A percentile compares a stretch with the other conserved stretches of the same genome.
These are phyloP conservation scores for Penicillium olsonii DNA, from an alignment of 2,329 filamentous ascomycete genomes.

Conservation along the genomic window DNA sequence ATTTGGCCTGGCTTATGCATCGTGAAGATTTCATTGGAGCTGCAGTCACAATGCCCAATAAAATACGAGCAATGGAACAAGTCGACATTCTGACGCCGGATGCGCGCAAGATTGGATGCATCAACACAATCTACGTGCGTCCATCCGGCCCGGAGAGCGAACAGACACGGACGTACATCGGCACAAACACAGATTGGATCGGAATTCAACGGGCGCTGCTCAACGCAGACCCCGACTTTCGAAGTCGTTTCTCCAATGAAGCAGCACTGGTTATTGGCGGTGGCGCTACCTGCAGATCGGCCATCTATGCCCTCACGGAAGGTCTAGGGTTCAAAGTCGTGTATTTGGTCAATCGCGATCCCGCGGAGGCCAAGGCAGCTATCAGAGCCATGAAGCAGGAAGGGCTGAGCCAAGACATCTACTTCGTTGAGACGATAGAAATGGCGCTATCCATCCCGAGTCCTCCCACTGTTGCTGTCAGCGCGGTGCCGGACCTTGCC, in stretches of 20 bases:
- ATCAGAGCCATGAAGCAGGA: slow-evolving; percentile 1
- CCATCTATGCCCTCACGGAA: slow-evolving; percentile 6
- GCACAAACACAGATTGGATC: slow-evolving; percentile 10
- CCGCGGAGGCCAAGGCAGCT: slow-evolving; percentile 3
- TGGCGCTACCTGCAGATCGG: slow-evolving; percentile 8
- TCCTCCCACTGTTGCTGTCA: background rate
- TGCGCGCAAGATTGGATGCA: slow-evolving; percentile 4
- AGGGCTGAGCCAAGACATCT: slow-evolving; percentile 1
- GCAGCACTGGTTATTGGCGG: slow-evolving; percentile 4
- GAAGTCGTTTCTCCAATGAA: background rate
- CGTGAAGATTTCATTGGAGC: slow-evolving; percentile 6
- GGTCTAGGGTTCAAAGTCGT: background rate
- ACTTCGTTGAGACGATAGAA: background rate
- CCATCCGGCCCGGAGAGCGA: background rate
- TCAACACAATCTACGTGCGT: slow-evolving; percentile 6
- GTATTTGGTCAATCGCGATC: slow-evolving; percentile 8
- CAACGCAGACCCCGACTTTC: slow-evolving; percentile 1
- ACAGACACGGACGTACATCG: background rate
- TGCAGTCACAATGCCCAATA: slow-evolving; percentile 8
- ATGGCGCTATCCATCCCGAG: background rate
- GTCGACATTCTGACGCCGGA: slow-evolving; percentile 1
- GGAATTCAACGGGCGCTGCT: slow-evolving; percentile 6
- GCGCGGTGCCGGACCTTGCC: background rate
- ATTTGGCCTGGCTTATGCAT: slow-evolving; percentile 3
- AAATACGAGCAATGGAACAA: background rate